phyloP scores from a whole-genome alignment of 495 filamentous ascomycete species.

The Aspergillus avenaceus region DNA sequence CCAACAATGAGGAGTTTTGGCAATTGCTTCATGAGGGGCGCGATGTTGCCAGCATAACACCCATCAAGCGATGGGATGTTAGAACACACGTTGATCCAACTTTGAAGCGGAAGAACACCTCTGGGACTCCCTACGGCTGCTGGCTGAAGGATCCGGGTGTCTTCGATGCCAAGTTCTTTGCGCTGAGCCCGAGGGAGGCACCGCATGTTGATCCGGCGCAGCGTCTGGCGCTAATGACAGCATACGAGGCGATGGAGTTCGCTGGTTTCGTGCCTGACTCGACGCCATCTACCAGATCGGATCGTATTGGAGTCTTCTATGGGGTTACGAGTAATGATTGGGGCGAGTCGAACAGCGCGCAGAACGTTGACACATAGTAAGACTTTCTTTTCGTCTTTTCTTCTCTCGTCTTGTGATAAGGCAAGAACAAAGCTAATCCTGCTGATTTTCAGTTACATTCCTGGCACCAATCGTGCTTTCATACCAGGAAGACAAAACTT shows the following conservation, averaged over 20 bases:
- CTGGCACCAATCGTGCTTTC: slow-evolving; percentile 83
- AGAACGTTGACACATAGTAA: slow-evolving; percentile 80
- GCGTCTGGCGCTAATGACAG: slow-evolving; percentile 73
- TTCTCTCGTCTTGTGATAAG: background rate
- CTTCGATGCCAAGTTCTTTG: slow-evolving; percentile 89
- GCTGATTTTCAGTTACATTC: slow-evolving; percentile 57
- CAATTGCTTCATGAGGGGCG: slow-evolving; percentile 64
- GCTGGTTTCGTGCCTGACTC: slow-evolving; percentile 81
- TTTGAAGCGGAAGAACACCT: slow-evolving; percentile 76
- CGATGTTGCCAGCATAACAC: slow-evolving; percentile 50
- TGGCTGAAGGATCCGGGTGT: slow-evolving; percentile 79
- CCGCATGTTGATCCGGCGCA: slow-evolving; percentile 84
- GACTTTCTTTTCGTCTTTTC: background rate
- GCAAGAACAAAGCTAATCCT: background rate
- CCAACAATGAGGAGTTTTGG: slow-evolving; percentile 65
- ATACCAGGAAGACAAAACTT: slow-evolving; percentile 83
- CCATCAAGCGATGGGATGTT: slow-evolving; percentile 70
- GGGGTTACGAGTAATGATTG: slow-evolving; percentile 89
- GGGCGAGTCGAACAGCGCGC: slow-evolving; percentile 80
- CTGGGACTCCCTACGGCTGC: slow-evolving; percentile 77
- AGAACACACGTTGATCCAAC: slow-evolving; percentile 73
- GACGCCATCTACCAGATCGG: slow-evolving; percentile 74
- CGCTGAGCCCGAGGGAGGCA: slow-evolving; percentile 90
- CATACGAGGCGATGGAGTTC: slow-evolving; percentile 89
- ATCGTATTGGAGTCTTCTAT: slow-evolving; percentile 86